These are phyloP conservation scores for Diddensiella caesifluorescens DNA, from an alignment of 805 yeast genomes.

Conservation along the genomic window DNA sequence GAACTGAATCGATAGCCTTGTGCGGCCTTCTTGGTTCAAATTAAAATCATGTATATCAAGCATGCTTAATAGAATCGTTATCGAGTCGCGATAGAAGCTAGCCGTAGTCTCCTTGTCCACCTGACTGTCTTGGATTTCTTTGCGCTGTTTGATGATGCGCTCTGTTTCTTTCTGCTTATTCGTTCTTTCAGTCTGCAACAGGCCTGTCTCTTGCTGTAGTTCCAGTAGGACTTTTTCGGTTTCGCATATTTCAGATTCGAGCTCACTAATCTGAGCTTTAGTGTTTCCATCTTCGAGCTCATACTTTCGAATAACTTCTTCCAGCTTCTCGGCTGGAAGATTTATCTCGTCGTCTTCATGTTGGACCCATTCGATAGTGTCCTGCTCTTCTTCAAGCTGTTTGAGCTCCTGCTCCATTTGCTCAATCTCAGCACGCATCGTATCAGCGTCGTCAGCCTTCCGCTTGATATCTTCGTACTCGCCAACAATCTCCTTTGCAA, in stretches of 20 bases:
- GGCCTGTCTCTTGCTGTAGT: too few species aligned
- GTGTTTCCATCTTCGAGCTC: conserved; percentile 1
- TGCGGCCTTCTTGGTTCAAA: too few species aligned
- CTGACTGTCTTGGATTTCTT: conserved; percentile 9
- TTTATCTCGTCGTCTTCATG: conserved; percentile 28
- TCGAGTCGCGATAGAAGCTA: conserved; percentile 18
- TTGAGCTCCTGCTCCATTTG: conserved; percentile 19
- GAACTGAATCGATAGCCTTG: too few species aligned
- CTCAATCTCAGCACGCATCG: conserved; percentile 31
- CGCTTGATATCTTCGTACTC: conserved; percentile 28
- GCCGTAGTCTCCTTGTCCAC: conserved; percentile 19
- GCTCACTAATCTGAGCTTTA: background rate
- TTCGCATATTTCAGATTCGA: background rate
- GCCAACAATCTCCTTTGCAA: conserved; percentile 18
- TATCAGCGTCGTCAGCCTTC: conserved; percentile 29
- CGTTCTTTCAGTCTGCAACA: too few species aligned
- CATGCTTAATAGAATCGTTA: too few species aligned
- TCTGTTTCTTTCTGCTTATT: background rate
- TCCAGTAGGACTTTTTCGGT: background rate
- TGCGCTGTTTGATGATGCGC: background rate
- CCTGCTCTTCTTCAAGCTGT: conserved; percentile 2
- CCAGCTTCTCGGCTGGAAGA: conserved; percentile 29
- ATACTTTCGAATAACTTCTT: conserved; percentile 17
- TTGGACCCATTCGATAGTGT: conserved; percentile 25
- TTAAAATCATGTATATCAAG: conserved; percentile 9